Percentiles rank a stretch among this genome's conserved stretches.
phyloP scores from a whole-genome alignment of 2,329 filamentous ascomycete species.

The Alternaria brassicicola region DNA sequence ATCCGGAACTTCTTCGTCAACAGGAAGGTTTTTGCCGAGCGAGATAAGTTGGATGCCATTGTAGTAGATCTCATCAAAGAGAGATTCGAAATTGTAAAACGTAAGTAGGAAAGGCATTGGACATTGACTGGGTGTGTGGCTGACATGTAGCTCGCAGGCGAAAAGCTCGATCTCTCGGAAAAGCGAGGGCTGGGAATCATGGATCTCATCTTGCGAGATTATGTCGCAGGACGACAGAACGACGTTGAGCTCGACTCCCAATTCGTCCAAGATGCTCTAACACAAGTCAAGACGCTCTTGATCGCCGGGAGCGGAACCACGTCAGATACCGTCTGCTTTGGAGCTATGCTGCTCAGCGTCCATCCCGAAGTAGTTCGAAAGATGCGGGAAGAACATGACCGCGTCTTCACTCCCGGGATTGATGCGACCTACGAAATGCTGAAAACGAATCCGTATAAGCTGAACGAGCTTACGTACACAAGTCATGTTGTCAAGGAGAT shows the following conservation, averaged over 20 bases:
- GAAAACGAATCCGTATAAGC: constrained; percentile 51
- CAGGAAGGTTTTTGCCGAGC: constrained; percentile 14
- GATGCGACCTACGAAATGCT: constrained; percentile 50
- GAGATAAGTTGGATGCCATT: constrained; percentile 38
- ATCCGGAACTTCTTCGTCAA: constrained; percentile 21
- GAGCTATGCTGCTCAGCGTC: constrained; percentile 38
- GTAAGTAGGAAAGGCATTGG: constrained; percentile 15
- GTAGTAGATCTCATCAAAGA: constrained; percentile 46
- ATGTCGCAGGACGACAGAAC: constrained; percentile 24
- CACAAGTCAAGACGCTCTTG: constrained; percentile 50
- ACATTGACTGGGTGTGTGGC: not conserved
- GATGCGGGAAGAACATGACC: constrained; percentile 58
- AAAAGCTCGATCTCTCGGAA: constrained; percentile 45
- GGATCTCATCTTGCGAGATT: constrained; percentile 42
- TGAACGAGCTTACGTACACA: constrained; percentile 61
- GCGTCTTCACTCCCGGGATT: constrained; percentile 56
- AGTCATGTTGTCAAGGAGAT: constrained; percentile 61
- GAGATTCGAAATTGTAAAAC: constrained; percentile 38
- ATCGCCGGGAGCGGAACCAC: constrained; percentile 55
- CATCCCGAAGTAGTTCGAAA: constrained; percentile 35
- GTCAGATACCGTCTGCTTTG: constrained; percentile 39
- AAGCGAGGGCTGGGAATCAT: constrained; percentile 46
- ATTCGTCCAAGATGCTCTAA: constrained; percentile 47
- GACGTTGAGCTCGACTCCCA: constrained; percentile 35
- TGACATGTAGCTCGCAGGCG: constrained; percentile 9